Evolutionary conservation across 1,284 basidiomycete genomes (phyloP), one percentile per base, ranked within the genome.

Genomic region (Coniferiporia sulphurascens): DNA sequence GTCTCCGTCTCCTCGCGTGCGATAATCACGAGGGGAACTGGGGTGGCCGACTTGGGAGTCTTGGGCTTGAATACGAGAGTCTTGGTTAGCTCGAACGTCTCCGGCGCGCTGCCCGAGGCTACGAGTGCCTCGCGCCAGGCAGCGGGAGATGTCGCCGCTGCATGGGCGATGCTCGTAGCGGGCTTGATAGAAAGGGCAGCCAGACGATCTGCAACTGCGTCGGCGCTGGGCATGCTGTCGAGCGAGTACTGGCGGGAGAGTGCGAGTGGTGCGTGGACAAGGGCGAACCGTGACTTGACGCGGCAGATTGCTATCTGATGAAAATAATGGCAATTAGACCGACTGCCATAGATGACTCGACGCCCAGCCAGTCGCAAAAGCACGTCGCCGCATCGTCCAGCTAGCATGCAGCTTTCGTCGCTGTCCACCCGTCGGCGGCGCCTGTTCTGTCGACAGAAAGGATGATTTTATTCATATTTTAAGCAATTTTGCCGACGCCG

Each of bases 1-100:
- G 90, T 91, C 69, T 95, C 89, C 15, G 92, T 92, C 45, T 83
- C 79, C 68, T 96, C 93, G 67, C 85, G 80, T 7, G 93, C 91
- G 69, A 98, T 82, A 61, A 96, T 86, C 55, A 98, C 83, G 56
- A 97, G 85, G 6, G 94, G 95, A 58, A 92, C 82, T 1, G 93
- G 86, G 27, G 83, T 85, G 5, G 91, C 93, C 0, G 83, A 82
- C 75, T 97, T 97, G 52, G 94, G 89, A 1, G 93, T 93, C 74
- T 93, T 93, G 41, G 92, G 91, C 70, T 94, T 94, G 83, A 90
- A 93, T 56, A 93, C 88, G 65, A 94, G 83, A 38, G 87, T 90
- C 74, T 94, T 93, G 71, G 88, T 80, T 65, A 90, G 77, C 69
- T 89, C 81, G 69, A 87, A 90, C 5, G 76, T 74, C 54, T 74